A percentile compares a stretch with the other conserved stretches of the same genome.
These are phyloP conservation scores for Pseudocercospora ulei DNA, from an alignment of 2,329 filamentous ascomycete genomes.

Conservation along the genomic window DNA sequence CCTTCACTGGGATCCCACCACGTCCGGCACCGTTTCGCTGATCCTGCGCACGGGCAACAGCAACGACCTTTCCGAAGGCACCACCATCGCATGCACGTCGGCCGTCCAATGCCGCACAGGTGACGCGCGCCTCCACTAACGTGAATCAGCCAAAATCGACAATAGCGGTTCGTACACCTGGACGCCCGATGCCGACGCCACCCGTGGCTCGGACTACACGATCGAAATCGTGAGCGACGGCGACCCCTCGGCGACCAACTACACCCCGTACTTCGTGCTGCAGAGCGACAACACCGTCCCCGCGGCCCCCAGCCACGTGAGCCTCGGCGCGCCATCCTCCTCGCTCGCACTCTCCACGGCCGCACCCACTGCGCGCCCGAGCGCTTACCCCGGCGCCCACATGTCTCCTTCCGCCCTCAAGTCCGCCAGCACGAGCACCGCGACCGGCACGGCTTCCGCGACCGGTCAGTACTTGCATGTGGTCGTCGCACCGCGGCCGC, in stretches of 20 bases:
- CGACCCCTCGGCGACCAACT: conserved; percentile 42
- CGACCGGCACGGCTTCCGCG: conserved; percentile 3
- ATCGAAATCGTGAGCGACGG: conserved; percentile 46
- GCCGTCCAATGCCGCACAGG: too few species aligned
- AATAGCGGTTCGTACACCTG: conserved; percentile 46
- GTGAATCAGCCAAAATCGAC: conserved; percentile 37
- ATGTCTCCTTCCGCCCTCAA: too few species aligned
- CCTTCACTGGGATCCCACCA: conserved; percentile 45
- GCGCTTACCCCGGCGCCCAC: conserved; percentile 13
- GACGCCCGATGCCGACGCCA: conserved; percentile 37
- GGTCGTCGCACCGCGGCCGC: not conserved
- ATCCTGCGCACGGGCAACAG: conserved; percentile 39
- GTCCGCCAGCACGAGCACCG: conserved; percentile 10
- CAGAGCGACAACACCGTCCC: conserved; percentile 39
- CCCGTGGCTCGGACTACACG: conserved; percentile 42
- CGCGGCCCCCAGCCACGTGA: conserved; percentile 25
- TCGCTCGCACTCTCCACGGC: conserved; percentile 22
- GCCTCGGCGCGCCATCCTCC: conserved; percentile 31
- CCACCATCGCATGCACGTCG: conserved; percentile 29
- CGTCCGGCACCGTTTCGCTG: conserved; percentile 44
- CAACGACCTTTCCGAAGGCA: conserved; percentile 33
- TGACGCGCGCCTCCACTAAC: too few species aligned
- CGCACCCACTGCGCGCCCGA: conserved; percentile 26
- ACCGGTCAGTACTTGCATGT: not conserved
- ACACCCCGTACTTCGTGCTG: conserved; percentile 45